Evolutionary conservation across 1,284 basidiomycete species (phyloP).

Genomic region (Ustilago tritici): DNA sequence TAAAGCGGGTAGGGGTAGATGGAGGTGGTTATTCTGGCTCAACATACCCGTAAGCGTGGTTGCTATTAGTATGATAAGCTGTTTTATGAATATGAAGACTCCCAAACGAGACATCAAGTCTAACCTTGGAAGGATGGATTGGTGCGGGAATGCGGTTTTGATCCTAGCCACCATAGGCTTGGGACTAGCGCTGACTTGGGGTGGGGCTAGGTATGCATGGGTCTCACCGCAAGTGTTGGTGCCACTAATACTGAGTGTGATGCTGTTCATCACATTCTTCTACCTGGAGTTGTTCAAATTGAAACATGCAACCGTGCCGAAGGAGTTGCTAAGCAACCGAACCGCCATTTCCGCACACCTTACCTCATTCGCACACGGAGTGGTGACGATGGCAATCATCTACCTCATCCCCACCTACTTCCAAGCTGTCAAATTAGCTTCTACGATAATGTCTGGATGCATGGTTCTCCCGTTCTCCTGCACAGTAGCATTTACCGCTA

Average conservation of each 20-base stretch:
- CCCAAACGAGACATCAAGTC: conserved; percentile 26
- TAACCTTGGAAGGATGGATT: conserved; percentile 47
- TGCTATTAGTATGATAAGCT: conserved; percentile 39
- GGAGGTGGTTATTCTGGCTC: conserved; percentile 56
- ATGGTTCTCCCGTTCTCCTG: conserved; percentile 46
- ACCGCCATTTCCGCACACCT: conserved; percentile 30
- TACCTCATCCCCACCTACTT: conserved; percentile 49
- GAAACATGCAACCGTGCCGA: conserved; percentile 33
- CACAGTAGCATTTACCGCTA: conserved; percentile 39
- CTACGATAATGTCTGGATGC: conserved; percentile 41
- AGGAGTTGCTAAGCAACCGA: conserved; percentile 25
- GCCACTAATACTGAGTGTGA: conserved; percentile 26
- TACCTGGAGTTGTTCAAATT: conserved; percentile 35
- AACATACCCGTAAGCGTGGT: conserved; percentile 53
- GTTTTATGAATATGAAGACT: conserved; percentile 49
- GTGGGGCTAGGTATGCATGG: conserved; percentile 41
- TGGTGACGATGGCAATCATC: conserved; percentile 50
- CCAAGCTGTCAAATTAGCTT: conserved; percentile 30
- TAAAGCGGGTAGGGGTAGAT: conserved; percentile 11
- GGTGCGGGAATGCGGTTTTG: conserved; percentile 35
- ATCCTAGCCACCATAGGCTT: conserved; percentile 31
- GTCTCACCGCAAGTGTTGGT: conserved; percentile 21
- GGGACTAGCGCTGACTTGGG: conserved; percentile 45
- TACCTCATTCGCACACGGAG: conserved; percentile 34
- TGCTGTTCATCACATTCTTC: conserved; percentile 34